These are phyloP conservation scores for Amanita polypyramis DNA, from an alignment of 768 basidiomycete species.

Conservation along the genomic window DNA sequence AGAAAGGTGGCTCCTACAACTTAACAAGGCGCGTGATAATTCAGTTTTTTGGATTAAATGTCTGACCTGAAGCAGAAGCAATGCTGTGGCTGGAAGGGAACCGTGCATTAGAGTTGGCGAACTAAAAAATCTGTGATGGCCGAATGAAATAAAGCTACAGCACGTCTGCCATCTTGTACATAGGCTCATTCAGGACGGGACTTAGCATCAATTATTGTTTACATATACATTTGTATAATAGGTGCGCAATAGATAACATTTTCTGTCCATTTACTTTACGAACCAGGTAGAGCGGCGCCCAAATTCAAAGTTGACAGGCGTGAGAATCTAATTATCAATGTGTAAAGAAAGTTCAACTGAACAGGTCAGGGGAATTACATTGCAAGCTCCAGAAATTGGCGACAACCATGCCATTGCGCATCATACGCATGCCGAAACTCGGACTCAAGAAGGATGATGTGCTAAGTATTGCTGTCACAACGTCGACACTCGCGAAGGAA, in stretches of 20 bases:
- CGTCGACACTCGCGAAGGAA: conserved; percentile 12
- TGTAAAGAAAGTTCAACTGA: no score
- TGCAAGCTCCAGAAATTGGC: no score
- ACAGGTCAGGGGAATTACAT: no score
- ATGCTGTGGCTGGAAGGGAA: conserved; percentile 82
- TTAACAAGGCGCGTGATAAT: conserved; percentile 40
- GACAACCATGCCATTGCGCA: conserved; percentile 13
- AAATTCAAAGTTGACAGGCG: no score
- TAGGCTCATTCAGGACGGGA: no score
- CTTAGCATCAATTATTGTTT: no score
- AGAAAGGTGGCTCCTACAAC: conserved; percentile 56
- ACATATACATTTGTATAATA: no score
- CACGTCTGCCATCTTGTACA: no score
- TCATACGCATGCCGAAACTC: conserved; percentile 9
- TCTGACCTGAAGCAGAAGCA: conserved; percentile 41
- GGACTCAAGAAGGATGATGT: conserved; percentile 9
- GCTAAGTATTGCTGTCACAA: conserved; percentile 12
- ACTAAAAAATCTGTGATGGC: conserved; percentile 30
- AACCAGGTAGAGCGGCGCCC: no score
- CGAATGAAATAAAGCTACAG: not conserved
- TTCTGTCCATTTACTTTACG: no score
- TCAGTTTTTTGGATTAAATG: conserved; percentile 6
- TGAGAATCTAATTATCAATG: no score
- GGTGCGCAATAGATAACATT: no score
- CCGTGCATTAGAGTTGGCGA: conserved; percentile 59